A percentile compares a stretch with the other conserved stretches of the same genome.
These are phyloP conservation scores for Alternaria ventricosa DNA, from an alignment of 2,329 filamentous ascomycete species.

Conservation along the genomic window DNA sequence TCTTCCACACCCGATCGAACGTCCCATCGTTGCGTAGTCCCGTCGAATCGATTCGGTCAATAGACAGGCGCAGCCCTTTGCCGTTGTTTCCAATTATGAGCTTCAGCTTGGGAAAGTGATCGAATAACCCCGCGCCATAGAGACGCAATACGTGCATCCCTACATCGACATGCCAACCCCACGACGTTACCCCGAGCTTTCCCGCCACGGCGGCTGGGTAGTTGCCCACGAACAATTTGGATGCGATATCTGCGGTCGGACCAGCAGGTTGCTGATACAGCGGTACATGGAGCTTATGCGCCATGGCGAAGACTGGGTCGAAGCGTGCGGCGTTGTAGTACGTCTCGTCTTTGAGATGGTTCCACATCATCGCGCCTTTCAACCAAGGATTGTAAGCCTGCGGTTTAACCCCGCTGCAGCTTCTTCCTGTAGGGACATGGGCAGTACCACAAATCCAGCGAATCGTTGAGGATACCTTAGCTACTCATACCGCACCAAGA, in stretches of 20 bases:
- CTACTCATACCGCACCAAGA: no score
- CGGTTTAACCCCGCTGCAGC: neutral
- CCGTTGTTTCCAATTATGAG: neutral
- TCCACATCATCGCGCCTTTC: neutral
- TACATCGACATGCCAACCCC: constrained; percentile 1
- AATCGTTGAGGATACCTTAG: neutral
- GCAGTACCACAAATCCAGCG: neutral
- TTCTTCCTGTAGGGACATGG: neutral
- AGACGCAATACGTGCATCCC: neutral
- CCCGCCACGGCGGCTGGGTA: neutral
- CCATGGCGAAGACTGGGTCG: neutral
- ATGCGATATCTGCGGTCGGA: neutral
- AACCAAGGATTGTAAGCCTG: neutral
- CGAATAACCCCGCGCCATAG: neutral
- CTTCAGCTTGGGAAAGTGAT: neutral
- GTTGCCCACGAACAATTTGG: neutral
- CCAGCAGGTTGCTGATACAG: neutral
- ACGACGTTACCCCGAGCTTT: neutral
- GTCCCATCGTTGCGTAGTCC: neutral
- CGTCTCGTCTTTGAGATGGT: neutral
- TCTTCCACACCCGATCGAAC: neutral
- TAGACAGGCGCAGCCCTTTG: neutral
- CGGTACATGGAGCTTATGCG: neutral
- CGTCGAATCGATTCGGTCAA: neutral
- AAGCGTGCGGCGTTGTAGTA: neutral